Conservation (phyloP, 129 eudicot species). For the Artemisia annua region DNA sequence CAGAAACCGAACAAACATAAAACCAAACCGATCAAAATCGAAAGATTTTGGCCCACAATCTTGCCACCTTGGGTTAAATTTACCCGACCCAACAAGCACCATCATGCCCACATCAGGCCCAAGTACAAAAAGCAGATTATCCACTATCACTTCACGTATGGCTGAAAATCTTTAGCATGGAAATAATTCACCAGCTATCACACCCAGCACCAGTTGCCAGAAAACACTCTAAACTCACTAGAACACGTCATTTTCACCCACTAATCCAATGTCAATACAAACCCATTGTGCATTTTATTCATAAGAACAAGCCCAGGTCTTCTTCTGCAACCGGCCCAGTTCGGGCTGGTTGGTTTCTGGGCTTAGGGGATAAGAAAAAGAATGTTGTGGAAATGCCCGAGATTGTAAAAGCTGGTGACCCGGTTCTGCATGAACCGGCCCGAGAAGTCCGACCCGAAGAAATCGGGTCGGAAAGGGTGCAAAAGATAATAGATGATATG, state of each 20-base stretch:
- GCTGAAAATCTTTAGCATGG: slow-evolving; percentile 39
- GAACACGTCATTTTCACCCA: too few species aligned
- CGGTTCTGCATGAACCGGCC: slow-evolving; percentile 93
- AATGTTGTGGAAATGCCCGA: slow-evolving; percentile 43
- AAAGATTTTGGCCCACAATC: too few species aligned
- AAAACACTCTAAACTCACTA: too few species aligned
- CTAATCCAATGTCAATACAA: slow-evolving; percentile 22
- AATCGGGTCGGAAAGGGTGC: slow-evolving; percentile 81
- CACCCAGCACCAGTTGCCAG: slow-evolving; percentile 33
- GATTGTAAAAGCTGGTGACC: slow-evolving; percentile 90
- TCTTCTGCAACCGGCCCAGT: slow-evolving; percentile 38
- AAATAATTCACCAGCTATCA: slow-evolving; percentile 44
- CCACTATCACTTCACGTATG: background rate
- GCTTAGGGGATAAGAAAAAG: slow-evolving; percentile 46
- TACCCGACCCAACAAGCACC: background rate
- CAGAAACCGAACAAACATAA: too few species aligned
- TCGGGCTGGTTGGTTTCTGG: slow-evolving; percentile 89
- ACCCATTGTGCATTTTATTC: slow-evolving; percentile 15
- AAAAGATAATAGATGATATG: slow-evolving; percentile 83
- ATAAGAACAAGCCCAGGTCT: slow-evolving; percentile 4
- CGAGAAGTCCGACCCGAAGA: slow-evolving; percentile 64
- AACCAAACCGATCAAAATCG: too few species aligned
- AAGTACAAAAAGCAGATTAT: background rate
- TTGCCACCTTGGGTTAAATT: too few species aligned
- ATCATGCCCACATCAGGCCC: background rate